Base-by-base conservation (phyloP, 2,329 filamentous ascomycete species). In the Ophiocordyceps camponoti-leonardi region DNA sequence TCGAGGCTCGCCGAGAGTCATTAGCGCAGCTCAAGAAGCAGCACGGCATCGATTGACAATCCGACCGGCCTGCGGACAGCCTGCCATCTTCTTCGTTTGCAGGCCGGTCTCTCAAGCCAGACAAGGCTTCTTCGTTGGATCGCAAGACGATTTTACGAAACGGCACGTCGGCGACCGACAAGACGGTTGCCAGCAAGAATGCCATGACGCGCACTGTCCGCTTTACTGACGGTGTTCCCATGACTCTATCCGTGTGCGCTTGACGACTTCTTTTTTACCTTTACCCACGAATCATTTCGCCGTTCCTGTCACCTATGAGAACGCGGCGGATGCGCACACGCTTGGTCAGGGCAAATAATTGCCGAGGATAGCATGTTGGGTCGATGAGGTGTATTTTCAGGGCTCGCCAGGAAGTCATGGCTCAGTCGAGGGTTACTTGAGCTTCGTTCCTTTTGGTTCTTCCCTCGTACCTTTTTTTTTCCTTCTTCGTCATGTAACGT, bases 21-120 rank as follows among this genome's bases (percentile, higher is more conserved):
- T 80, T 98, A 84, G 90, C 94, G 77, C 84, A 86, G 72, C 81
- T 96, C 71, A 98, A 98, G 73, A 79, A 83, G 63, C 86, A 96
- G 67, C 87, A 98, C 68, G 90, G 88, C 64, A 95, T 96, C 75
- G 90, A 95, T 81, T 98, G 86, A 90, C 78, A 78, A 77, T 76
- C 72, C 73, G 77, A 81, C 77, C 77, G 77, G 77, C 68, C 75
- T 75, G 70, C 65, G 63, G 74, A 73, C 59, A 63, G 58, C 61
- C 62, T 61, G 61, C 60, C 56, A 53, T 61, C 58, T 55, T 63
- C 66, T 58, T 62, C 60, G 65, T 73, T 72, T 71, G 71, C 71
- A 72, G 74, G 72, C 74, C 74, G 74, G 75, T 79, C 72, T 67
- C 67, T 64, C 62, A 60, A 62, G 61, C 64, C 67, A 58, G 56